Conservation (phyloP, 768 basidiomycete species). For the Panellus pusillus region DNA sequence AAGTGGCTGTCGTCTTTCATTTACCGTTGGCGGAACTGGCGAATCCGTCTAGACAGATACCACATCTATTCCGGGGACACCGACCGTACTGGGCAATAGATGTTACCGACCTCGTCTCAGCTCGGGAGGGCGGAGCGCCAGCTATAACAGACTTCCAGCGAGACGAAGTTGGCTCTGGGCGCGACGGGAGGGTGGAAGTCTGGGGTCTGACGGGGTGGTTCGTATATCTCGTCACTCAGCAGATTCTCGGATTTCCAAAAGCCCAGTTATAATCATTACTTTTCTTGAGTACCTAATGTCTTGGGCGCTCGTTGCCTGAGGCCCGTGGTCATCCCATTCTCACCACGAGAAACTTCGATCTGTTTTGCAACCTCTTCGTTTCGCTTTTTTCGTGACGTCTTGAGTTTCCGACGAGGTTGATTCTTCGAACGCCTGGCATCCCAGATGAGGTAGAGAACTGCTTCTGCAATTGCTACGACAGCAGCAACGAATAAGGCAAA, state of each 20-base stretch:
- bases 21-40: slow-evolving; percentile 57
- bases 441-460: slow-evolving; percentile 73
- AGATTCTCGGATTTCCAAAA: slow-evolving; percentile 45
- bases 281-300: background rate
- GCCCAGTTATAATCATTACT: slow-evolving; percentile 3
- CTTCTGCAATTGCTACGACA: slow-evolving; percentile 71
- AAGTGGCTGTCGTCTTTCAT: slow-evolving; percentile 74
- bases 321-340: slow-evolving; percentile 11
- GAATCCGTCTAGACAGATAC: slow-evolving; percentile 47
- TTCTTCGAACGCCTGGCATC: slow-evolving; percentile 44
- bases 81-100: slow-evolving; percentile 67
- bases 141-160: slow-evolving; percentile 22
- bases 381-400: slow-evolving; percentile 32
- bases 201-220: slow-evolving; percentile 91
- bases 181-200: slow-evolving; percentile 57
- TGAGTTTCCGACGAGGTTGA: slow-evolving; percentile 21
- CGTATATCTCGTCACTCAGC: slow-evolving; percentile 53
- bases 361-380: slow-evolving; percentile 32
- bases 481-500: slow-evolving; percentile 60
- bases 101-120: slow-evolving; percentile 57
- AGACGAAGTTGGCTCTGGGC: slow-evolving; percentile 44
- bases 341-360: slow-evolving; percentile 13
- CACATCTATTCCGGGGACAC: slow-evolving; percentile 54
- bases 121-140: slow-evolving; percentile 13
- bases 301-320: slow-evolving; percentile 16